Base-by-base conservation (phyloP, 768 basidiomycete genomes). In the Serendipita vermifera region DNA sequence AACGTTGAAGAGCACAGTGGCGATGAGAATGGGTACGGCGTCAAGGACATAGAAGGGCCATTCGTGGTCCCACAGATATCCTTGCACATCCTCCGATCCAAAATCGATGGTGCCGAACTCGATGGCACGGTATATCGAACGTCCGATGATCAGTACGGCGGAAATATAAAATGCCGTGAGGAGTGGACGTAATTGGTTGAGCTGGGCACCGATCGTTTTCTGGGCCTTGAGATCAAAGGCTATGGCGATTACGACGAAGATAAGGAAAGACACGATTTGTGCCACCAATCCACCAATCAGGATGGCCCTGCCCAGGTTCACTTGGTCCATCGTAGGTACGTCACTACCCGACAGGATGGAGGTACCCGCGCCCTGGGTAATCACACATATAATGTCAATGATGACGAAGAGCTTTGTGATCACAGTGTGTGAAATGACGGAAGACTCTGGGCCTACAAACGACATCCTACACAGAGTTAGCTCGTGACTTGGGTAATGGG, bases 41-140 rank as follows among this genome's bases (percentile, higher is more conserved):
- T 56, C 55, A 17, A 46, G 40, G 40, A 56, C 55, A 17, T 56
- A 56, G 31, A 56, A 29, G 3, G 40, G 40, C 55, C 55, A 56
- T 26, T 56, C 55, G 40, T 56, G 38, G 6, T 46, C 33, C 15
- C 40, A 41, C 20, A 41, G n/a, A 29, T 56, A 56, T 6, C 55
- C 55, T 11, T n/a, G 26, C 39, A 40, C 39, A 31, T 17, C 27
- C 20, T 46, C 22, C 17, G 38, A 5, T 26, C 20, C 29, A 33
- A 56, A 56, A n/a, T 56, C 40, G 55, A 56, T 41, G 7, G 55
- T 56, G 24, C 39, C 55, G 27, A 56, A 56, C 29, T 56, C 55
- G 31, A 56, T 13, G 15, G 29, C 31, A 27, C 55, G 55, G 27
- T 33, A 56, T 7, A 56, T 48, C 15, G 55, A 56, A 3, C 55